Evolutionary conservation across 441 rosid genomes (phyloP).

Genomic region (Arabidopsis lyrata): DNA sequence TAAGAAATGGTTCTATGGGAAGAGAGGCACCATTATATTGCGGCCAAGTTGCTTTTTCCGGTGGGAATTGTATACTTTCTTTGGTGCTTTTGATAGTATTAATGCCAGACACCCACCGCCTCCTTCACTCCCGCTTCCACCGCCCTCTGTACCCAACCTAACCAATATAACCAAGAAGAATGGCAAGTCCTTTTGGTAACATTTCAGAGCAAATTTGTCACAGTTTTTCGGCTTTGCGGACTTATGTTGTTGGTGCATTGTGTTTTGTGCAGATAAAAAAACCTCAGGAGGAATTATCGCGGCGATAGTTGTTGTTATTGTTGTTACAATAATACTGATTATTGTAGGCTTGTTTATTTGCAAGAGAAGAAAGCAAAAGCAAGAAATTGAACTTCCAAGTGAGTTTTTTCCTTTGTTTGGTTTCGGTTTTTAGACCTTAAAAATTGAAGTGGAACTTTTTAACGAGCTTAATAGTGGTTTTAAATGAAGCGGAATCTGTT

Average conservation of each 20-base stretch:
- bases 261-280: slow-evolving; percentile 17
- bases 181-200: slow-evolving; percentile 16
- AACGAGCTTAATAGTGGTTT: not conserved
- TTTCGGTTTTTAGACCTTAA: not conserved
- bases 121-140: not conserved
- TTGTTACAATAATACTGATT: slow-evolving; percentile 1
- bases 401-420: not conserved
- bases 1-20: not conserved
- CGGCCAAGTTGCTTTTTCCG: slow-evolving; percentile 47
- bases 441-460: not conserved
- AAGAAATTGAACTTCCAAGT: slow-evolving; percentile 16
- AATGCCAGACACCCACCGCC: not conserved
- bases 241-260: slow-evolving; percentile 13
- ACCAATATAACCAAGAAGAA: slow-evolving; percentile 21
- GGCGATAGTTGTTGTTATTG: not conserved
- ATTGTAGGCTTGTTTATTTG: not conserved
- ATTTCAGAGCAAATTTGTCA: not conserved
- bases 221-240: not conserved
- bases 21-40: slow-evolving; percentile 24
- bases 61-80: slow-evolving; percentile 42
- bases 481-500: slow-evolving; percentile 4
- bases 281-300: slow-evolving; percentile 21
- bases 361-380: slow-evolving; percentile 15
- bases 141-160: slow-evolving; percentile 4
- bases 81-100: slow-evolving; percentile 34